phyloP scores from a whole-genome alignment of 2,329 filamentous ascomycete species.

The Penicillium frequentans region DNA sequence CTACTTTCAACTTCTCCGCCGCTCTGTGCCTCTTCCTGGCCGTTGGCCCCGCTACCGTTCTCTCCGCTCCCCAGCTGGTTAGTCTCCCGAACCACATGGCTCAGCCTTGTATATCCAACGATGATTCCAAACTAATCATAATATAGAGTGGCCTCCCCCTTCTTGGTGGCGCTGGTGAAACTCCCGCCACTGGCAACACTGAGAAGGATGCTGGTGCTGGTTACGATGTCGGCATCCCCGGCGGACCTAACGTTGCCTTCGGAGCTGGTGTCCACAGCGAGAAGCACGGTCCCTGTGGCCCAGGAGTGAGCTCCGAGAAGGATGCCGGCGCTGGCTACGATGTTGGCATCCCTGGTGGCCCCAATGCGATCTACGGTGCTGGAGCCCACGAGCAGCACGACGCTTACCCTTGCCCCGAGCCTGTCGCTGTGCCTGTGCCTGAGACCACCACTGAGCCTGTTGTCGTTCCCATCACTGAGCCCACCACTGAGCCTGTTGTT shows the following conservation, averaged over 20 bases:
- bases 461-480: too few relatives aligned
- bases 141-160: slow-evolving; percentile 10
- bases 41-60: slow-evolving; percentile 26
- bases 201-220: slow-evolving; percentile 20
- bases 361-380: slow-evolving; percentile 11
- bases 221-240: slow-evolving; percentile 24
- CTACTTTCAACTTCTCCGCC: slow-evolving; percentile 26
- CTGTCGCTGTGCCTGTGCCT: not conserved
- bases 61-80: slow-evolving; percentile 31
- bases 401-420: slow-evolving; percentile 10
- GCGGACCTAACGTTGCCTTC: slow-evolving; percentile 24
- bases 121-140: slow-evolving; percentile 2
- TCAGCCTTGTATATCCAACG: not conserved
- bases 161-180: slow-evolving; percentile 4
- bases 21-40: slow-evolving; percentile 32
- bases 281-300: slow-evolving; percentile 20
- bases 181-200: slow-evolving; percentile 16
- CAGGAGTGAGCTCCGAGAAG: slow-evolving; percentile 9
- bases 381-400: slow-evolving; percentile 3
- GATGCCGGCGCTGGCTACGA: slow-evolving; percentile 14
- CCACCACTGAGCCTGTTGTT: not conserved
- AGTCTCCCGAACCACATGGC: slow-evolving; percentile 7
- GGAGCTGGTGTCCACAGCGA: slow-evolving; percentile 18
- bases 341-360: slow-evolving; percentile 18
- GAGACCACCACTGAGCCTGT: not conserved